Base-by-base conservation (phyloP, 2,329 filamentous ascomycete genomes). In the Clarireedia homoeocarpa region DNA sequence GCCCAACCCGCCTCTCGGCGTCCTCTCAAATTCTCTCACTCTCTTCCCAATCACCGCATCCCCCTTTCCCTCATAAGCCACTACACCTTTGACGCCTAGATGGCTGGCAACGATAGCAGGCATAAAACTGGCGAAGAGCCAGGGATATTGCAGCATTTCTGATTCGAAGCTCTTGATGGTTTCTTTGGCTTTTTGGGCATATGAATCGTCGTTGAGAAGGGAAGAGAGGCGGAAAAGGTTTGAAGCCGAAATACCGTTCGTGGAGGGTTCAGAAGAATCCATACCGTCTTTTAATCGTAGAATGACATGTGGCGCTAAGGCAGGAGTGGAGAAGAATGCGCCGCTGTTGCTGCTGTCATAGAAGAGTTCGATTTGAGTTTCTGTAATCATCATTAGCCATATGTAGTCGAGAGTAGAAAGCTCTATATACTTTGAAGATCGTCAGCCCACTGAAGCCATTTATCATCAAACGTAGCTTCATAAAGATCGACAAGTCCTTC, bases 261-360 rank as follows among this genome's bases (percentile, higher is more conserved):
- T 87, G 0, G 90, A 94, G 0, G 94, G 94, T 58, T 94, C 86
- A 1, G 90, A 86, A 5, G 89, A 89, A 71, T 99, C 94, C 80
- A 96, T 96, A 61, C 91, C 94, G 60, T 95, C 90, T 72, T 99
- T 99, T 50, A 96, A 80, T 24, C 92, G 86, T 58, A 97, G 81
- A 58, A 96, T 85, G 27, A 86, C 80, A 65, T 91, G 83, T 0
- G 83, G 75, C 9, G 85, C 83, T 44, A 78, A 72, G 12, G 75
- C 73, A 4, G 78, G 73, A 1, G 87, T 91, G 4, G 84, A 85
- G 73, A 88, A 94, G 77, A 92, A 94, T 34, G 81, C 89, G 63
- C 70, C 62, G 53, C 69, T 57, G 63, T 70, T 23, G 48, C 58
- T 27, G 48, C 68, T 71, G 63, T 96, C 91, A 72, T 89, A 89